Evolutionary conservation across 169 alveolate species (phyloP).

Genomic region (Eimeria maxima): DNA sequence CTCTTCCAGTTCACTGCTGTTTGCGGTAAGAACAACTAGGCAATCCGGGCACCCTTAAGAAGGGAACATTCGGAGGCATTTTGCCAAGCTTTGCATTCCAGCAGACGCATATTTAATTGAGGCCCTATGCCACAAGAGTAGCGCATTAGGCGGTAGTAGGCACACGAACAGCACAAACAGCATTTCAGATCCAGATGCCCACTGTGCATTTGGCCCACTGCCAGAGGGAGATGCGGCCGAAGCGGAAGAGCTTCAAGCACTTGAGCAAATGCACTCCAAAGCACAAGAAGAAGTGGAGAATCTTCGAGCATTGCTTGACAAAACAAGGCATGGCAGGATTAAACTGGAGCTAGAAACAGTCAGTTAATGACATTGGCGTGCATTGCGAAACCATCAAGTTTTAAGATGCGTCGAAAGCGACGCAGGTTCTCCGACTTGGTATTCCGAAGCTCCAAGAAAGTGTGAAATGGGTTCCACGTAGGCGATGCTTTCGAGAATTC

Average conservation of each 20-base stretch:
- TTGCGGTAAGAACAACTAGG: background rate
- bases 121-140: background rate
- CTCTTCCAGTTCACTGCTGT: background rate
- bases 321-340: slow-evolving; percentile 36
- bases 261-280: background rate
- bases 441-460: background rate
- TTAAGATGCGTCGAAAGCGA: background rate
- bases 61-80: background rate
- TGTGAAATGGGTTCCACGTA: slow-evolving; percentile 8
- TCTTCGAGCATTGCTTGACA: slow-evolving; percentile 15
- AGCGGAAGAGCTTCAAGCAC: slow-evolving; percentile 16
- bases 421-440: background rate
- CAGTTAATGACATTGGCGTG: background rate
- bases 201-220: background rate
- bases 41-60: background rate
- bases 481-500: slow-evolving; percentile 69
- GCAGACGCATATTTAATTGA: background rate
- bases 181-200: background rate
- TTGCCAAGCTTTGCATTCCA: background rate
- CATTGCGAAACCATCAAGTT: background rate
- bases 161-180: background rate
- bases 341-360: slow-evolving; percentile 58
- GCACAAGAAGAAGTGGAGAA: slow-evolving; percentile 48
- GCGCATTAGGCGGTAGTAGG: background rate
- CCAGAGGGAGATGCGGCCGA: slow-evolving; percentile 12